Evolutionary conservation across 129 eudicot species (phyloP).

Genomic region (Arctium minus): DNA sequence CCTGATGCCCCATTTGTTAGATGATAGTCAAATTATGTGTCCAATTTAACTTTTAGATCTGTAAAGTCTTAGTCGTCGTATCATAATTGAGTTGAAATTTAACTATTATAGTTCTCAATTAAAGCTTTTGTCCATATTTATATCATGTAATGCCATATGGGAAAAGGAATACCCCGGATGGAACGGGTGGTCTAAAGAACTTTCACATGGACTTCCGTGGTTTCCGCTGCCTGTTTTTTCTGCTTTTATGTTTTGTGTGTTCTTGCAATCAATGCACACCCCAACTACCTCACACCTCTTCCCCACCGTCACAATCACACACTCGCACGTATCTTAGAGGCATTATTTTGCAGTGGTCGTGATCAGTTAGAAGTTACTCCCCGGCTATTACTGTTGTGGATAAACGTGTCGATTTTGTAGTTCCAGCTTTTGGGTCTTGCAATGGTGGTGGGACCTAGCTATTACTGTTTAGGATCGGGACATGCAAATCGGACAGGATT

Average conservation of each 20-base stretch:
- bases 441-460: conserved; percentile 3
- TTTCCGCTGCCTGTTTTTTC: conserved; percentile 48
- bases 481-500: conserved; percentile 23
- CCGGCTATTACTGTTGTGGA: neutral
- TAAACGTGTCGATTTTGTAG: conserved; percentile 4
- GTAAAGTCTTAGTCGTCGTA: neutral
- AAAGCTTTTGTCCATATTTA: neutral
- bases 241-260: conserved; percentile 18
- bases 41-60: neutral
- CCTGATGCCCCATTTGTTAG: neutral
- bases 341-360: neutral
- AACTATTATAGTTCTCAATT: neutral
- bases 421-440: neutral
- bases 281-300: conserved; percentile 11
- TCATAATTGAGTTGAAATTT: neutral
- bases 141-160: conserved; percentile 8
- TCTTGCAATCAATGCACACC: conserved; percentile 14
- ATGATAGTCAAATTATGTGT: neutral
- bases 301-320: conserved; percentile 9
- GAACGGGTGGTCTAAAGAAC: conserved; percentile 47
- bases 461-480: conserved; percentile 9
- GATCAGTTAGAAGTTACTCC: neutral
- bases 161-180: conserved; percentile 22
- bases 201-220: conserved; percentile 80
- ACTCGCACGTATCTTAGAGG: conserved; percentile 6